Conservation (phyloP, 2,329 filamentous ascomycete species). For the Aspergillus sp. region DNA sequence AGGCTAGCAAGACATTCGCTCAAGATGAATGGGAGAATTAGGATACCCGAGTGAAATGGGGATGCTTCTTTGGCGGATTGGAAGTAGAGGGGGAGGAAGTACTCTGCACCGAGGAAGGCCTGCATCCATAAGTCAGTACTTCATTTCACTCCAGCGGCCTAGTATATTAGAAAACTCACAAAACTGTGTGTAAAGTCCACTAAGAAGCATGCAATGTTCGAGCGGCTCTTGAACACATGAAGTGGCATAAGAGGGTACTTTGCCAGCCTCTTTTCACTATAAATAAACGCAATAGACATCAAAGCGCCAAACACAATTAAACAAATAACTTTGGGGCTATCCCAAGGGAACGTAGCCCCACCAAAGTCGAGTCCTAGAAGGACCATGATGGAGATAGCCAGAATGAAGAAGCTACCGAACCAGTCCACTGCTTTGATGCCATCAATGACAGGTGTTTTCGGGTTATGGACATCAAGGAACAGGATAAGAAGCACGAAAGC, state of each 20-base stretch:
- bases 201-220: conserved; percentile 58
- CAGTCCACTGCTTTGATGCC: conserved; percentile 56
- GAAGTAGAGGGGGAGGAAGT: conserved; percentile 73
- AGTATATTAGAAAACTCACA: conserved; percentile 18
- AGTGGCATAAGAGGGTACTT: conserved; percentile 69
- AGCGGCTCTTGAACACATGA: conserved; percentile 56
- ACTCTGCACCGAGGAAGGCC: conserved; percentile 65
- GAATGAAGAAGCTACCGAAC: conserved; percentile 53
- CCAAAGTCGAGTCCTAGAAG: conserved; percentile 57
- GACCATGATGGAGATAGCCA: conserved; percentile 53
- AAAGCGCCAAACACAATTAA: conserved; percentile 53
- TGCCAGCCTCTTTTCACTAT: conserved; percentile 64
- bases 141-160: background rate
- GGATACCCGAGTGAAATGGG: conserved; percentile 58
- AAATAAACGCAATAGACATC: conserved; percentile 54
- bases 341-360: conserved; percentile 54
- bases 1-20: conserved; percentile 48
- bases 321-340: conserved; percentile 55
- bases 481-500: conserved; percentile 52
- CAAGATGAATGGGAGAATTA: conserved; percentile 62
- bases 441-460: conserved; percentile 49
- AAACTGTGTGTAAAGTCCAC: conserved; percentile 51
- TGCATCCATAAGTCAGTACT: conserved; percentile 29
- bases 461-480: conserved; percentile 57
- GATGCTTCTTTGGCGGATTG: conserved; percentile 65